Evolutionary conservation across 1,284 basidiomycete genomes (phyloP).

Genomic region (Trichosporon ovoides): DNA sequence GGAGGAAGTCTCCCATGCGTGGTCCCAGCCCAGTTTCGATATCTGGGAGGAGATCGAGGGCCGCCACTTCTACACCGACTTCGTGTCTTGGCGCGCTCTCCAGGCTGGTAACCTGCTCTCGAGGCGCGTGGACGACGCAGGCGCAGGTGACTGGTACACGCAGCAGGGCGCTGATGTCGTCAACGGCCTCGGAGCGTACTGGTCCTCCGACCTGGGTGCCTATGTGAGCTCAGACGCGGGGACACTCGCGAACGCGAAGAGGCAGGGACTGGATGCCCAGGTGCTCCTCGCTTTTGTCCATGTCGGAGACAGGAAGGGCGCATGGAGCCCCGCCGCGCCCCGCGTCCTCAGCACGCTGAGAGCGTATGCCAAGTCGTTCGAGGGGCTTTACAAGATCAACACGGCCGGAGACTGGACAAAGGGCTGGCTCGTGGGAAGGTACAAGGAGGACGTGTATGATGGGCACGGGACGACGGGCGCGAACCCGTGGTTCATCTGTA

Average conservation of each 20-base stretch:
- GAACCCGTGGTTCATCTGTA: slow-evolving; percentile 51
- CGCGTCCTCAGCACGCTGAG: slow-evolving; percentile 44
- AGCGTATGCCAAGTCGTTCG: slow-evolving; percentile 41
- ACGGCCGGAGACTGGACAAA: slow-evolving; percentile 27
- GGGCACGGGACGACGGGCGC: slow-evolving; percentile 43
- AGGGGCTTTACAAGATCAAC: slow-evolving; percentile 48
- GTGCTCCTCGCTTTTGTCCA: slow-evolving; percentile 49
- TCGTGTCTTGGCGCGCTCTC: slow-evolving; percentile 46
- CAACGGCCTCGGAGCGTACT: slow-evolving; percentile 36
- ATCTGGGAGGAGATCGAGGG: slow-evolving; percentile 47
- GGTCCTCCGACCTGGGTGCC: neutral
- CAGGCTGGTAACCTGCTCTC: slow-evolving; percentile 47
- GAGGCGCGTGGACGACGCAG: slow-evolving; percentile 35
- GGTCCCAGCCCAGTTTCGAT: slow-evolving; percentile 47
- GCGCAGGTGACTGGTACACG: slow-evolving; percentile 44
- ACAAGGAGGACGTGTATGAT: slow-evolving; percentile 51
- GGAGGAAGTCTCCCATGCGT: slow-evolving; percentile 50
- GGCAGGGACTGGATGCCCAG: slow-evolving; percentile 46
- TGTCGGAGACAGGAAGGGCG: slow-evolving; percentile 27
- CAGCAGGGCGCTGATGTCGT: slow-evolving; percentile 32
- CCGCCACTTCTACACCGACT: slow-evolving; percentile 51
- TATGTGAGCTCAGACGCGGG: neutral
- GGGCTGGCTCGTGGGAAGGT: slow-evolving; percentile 50
- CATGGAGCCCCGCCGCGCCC: slow-evolving; percentile 18
- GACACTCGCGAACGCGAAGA: slow-evolving; percentile 3